phyloP scores from a whole-genome alignment of 441 rosid genomes.

The Raphanus hybrid region DNA sequence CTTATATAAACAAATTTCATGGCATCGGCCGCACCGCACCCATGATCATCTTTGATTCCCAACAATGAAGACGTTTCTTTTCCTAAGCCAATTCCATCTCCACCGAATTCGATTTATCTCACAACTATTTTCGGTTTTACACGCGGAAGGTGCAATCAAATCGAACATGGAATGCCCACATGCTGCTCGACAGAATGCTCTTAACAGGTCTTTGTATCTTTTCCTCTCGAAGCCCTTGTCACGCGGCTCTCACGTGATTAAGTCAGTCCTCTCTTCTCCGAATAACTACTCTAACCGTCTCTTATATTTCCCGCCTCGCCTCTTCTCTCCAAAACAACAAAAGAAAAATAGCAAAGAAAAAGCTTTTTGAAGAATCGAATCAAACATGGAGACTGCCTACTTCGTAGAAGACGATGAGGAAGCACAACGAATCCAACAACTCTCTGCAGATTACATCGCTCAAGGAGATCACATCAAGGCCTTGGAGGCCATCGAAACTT shows the following conservation, averaged over 20 bases:
- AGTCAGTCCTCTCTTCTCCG: background rate
- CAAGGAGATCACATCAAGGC: slow-evolving; percentile 13
- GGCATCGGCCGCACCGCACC: background rate
- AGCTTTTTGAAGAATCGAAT: background rate
- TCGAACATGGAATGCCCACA: background rate
- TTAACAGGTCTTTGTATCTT: background rate
- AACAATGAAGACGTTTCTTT: background rate
- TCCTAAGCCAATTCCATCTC: background rate
- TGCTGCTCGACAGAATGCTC: background rate
- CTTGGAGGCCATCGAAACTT: background rate
- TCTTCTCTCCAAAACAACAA: background rate
- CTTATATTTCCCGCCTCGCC: background rate
- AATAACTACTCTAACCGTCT: background rate
- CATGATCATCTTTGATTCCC: background rate
- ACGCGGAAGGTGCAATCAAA: background rate
- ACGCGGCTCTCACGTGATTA: slow-evolving; percentile 21
- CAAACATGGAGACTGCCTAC: background rate
- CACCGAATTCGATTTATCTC: background rate
- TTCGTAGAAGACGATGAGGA: background rate
- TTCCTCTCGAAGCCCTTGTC: background rate
- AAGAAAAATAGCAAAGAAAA: background rate
- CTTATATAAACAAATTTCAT: background rate
- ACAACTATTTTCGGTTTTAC: background rate
- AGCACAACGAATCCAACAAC: background rate
- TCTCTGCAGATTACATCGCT: background rate